Evolutionary conservation across 106 monocot species (phyloP).

Genomic region (Phalaenopsis aphrodite): DNA sequence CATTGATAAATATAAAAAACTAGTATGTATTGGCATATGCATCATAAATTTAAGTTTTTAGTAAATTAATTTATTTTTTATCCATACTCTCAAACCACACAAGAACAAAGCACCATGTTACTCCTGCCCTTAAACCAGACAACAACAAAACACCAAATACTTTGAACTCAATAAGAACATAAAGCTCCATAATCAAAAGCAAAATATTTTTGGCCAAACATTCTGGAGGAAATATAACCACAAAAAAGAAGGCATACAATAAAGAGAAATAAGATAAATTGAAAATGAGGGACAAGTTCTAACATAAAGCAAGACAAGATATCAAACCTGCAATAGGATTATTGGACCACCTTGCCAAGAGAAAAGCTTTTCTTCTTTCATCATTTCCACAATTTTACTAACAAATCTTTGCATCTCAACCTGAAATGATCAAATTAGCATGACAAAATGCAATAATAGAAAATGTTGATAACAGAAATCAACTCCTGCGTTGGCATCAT

Average conservation of each 20-base stretch:
- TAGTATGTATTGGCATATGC: too few species aligned
- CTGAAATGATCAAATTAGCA: conserved; percentile 26
- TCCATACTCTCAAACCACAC: too few species aligned
- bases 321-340: conserved; percentile 79
- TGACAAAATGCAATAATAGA: conserved; percentile 3
- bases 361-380: conserved; percentile 78
- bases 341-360: conserved; percentile 99
- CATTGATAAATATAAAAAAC: too few species aligned
- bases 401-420: conserved; percentile 88
- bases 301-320: neutral
- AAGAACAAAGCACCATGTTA: neutral
- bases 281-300: neutral
- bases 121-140: too few species aligned
- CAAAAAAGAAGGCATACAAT: neutral
- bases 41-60: too few species aligned
- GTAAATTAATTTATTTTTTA: too few species aligned
- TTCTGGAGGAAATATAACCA: neutral
- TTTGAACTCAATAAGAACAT: neutral
- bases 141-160: neutral
- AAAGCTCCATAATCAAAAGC: neutral
- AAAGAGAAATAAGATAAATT: neutral
- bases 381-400: conserved; percentile 73
- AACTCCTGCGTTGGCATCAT: neutral
- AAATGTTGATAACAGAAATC: neutral
- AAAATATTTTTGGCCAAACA: neutral